Percentiles rank a stretch among this genome's conserved stretches.
These are phyloP conservation scores for Dimargaris cristalligena DNA, from an alignment of 192 early-diverging fungal genomes.

Conservation along the genomic window DNA sequence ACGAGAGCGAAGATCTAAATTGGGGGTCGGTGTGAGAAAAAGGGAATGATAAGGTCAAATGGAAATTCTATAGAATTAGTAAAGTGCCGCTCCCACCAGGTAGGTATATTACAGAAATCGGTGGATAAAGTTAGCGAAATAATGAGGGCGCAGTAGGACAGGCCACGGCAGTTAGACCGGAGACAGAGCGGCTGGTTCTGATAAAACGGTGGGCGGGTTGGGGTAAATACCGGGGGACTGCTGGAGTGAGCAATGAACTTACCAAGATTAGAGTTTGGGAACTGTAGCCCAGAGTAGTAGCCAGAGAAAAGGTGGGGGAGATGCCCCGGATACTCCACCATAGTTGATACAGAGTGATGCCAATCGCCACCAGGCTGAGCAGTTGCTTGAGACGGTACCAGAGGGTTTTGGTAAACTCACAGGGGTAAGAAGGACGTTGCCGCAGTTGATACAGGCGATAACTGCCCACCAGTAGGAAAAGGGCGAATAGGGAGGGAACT, in stretches of 20 bases:
- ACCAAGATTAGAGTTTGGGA: background rate
- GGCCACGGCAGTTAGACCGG: too few relatives aligned
- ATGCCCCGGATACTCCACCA: background rate
- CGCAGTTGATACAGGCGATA: background rate
- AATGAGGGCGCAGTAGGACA: too few relatives aligned
- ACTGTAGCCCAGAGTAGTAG: background rate
- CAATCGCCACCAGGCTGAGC: background rate
- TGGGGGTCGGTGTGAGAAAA: slow-evolving; percentile 8
- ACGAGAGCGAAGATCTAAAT: slow-evolving; percentile 18
- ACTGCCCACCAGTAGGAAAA: background rate
- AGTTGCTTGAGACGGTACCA: background rate
- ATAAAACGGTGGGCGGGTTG: too few relatives aligned
- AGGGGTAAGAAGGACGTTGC: background rate
- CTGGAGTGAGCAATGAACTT: too few relatives aligned
- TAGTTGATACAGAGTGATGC: background rate
- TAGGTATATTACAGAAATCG: background rate
- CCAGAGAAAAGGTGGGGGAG: background rate
- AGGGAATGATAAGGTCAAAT: slow-evolving; percentile 13
- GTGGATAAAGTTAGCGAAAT: background rate
- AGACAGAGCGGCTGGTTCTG: too few relatives aligned
- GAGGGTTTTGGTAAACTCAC: background rate
- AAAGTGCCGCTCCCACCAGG: background rate
- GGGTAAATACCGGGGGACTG: too few relatives aligned
- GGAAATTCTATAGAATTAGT: background rate
- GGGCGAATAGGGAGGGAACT: background rate